These are phyloP conservation scores for Suhomyces bolitotheri DNA, from an alignment of 1,139 yeast species.

Conservation along the genomic window DNA sequence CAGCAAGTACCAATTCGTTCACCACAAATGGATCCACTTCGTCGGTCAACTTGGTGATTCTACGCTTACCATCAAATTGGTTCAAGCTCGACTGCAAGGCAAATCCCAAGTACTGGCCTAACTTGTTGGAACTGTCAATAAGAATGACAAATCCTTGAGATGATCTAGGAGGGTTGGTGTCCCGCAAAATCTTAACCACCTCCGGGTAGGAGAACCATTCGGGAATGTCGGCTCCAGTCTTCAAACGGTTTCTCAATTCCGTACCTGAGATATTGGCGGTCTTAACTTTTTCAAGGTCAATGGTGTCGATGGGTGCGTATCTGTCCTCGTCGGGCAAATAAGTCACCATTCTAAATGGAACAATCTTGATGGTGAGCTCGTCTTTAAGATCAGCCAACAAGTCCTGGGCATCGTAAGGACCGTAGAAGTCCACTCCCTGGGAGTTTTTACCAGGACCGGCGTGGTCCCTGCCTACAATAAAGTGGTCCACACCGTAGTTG, in stretches of 20 bases:
- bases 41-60: constrained; percentile 68
- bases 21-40: constrained; percentile 62
- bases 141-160: constrained; percentile 83
- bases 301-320: constrained; percentile 93
- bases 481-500: constrained; percentile 95
- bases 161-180: constrained; percentile 89
- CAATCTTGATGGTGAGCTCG: constrained; percentile 78
- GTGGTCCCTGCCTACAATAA: constrained; percentile 97
- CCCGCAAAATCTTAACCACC: constrained; percentile 87
- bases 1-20: constrained; percentile 83
- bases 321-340: constrained; percentile 94
- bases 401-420: constrained; percentile 96
- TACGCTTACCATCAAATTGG: constrained; percentile 85
- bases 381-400: constrained; percentile 72
- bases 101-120: constrained; percentile 59
- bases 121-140: constrained; percentile 58
- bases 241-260: constrained; percentile 83
- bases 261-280: constrained; percentile 95
- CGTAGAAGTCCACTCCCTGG: constrained; percentile 90
- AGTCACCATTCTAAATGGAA: constrained; percentile 96
- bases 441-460: constrained; percentile 98
- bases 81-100: constrained; percentile 90
- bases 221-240: constrained; percentile 86
- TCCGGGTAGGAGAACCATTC: constrained; percentile 98
- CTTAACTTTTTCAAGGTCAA: constrained; percentile 67